Percentiles rank a stretch among this genome's conserved stretches.
phyloP scores from a whole-genome alignment of 164 flowering plant genomes.

The Amborella trichopoda region DNA sequence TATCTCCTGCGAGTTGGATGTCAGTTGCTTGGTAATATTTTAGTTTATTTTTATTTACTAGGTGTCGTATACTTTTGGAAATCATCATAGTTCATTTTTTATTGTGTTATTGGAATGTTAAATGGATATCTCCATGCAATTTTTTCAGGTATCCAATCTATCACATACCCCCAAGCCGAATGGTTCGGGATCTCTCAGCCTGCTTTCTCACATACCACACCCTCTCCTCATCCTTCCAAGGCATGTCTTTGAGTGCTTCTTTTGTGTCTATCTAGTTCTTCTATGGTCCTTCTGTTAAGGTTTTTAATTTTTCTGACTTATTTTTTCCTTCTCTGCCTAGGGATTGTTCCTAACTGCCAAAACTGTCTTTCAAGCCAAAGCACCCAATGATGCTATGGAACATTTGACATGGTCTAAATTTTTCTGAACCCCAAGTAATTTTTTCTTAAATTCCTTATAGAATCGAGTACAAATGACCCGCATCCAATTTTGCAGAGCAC shows the following conservation, averaged over 20 bases:
- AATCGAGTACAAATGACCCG: too few species aligned
- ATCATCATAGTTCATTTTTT: background rate
- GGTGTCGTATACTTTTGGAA: background rate
- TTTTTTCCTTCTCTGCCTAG: too few species aligned
- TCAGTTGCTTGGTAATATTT: background rate
- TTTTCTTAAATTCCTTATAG: too few species aligned
- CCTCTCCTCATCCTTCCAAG: conserved; percentile 46
- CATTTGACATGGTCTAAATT: too few species aligned
- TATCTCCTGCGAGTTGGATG: conserved; percentile 2
- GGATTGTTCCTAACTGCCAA: too few species aligned
- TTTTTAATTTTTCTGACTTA: too few species aligned
- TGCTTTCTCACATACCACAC: conserved; percentile 55
- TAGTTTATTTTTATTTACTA: background rate
- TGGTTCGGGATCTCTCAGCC: conserved; percentile 31
- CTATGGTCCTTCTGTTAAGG: too few species aligned
- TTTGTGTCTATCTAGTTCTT: too few species aligned
- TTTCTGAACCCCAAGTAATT: too few species aligned
- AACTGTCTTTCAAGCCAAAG: too few species aligned
- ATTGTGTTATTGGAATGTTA: background rate
- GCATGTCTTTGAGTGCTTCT: conserved; percentile 16
- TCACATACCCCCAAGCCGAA: conserved; percentile 30
- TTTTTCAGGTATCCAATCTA: conserved; percentile 45
- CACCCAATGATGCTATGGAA: too few species aligned
- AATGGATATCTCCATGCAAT: background rate
- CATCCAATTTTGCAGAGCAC: too few species aligned